A percentile compares a stretch with the other conserved stretches of the same genome.
Evolutionary conservation across 139 green algal species (phyloP).

Genomic region (Chlorokybus atmophyticus): DNA sequence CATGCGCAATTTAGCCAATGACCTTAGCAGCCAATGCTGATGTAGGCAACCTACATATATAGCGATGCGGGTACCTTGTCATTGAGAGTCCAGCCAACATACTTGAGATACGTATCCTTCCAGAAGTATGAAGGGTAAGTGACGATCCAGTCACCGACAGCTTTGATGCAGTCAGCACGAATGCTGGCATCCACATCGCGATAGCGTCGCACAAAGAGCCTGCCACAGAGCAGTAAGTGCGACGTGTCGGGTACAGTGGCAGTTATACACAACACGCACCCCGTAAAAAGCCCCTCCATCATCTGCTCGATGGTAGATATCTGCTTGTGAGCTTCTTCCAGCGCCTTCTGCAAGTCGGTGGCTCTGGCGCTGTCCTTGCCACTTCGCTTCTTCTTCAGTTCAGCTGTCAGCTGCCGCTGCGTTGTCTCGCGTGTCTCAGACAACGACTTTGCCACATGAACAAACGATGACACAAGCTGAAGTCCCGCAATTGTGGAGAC

Average conservation of each 20-base stretch:
- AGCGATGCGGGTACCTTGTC: constrained; percentile 40
- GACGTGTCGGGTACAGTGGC: background rate
- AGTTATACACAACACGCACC: constrained; percentile 13
- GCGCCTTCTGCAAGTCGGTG: constrained; percentile 1
- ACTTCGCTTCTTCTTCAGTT: constrained; percentile 4
- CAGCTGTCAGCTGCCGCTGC: constrained; percentile 21
- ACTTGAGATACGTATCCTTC: constrained; percentile 81
- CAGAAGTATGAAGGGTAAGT: constrained; percentile 59
- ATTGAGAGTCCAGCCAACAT: constrained; percentile 85
- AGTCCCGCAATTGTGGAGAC: too few species aligned
- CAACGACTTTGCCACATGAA: constrained; percentile 11
- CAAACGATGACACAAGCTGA: constrained; percentile 22
- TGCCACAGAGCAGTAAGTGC: constrained; percentile 25
- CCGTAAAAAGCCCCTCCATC: constrained; percentile 23
- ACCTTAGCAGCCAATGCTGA: background rate
- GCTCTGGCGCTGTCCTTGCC: background rate
- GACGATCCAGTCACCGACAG: constrained; percentile 72
- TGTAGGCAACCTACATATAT: constrained; percentile 19
- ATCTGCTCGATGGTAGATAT: constrained; percentile 14
- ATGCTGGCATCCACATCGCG: constrained; percentile 59
- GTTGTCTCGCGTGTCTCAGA: constrained; percentile 12
- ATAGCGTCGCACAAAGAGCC: constrained; percentile 40
- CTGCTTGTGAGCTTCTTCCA: constrained; percentile 17
- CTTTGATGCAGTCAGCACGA: constrained; percentile 49
- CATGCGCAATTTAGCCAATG: background rate